Conservation (phyloP, 345 rosid species). For the Citrus glauca region DNA sequence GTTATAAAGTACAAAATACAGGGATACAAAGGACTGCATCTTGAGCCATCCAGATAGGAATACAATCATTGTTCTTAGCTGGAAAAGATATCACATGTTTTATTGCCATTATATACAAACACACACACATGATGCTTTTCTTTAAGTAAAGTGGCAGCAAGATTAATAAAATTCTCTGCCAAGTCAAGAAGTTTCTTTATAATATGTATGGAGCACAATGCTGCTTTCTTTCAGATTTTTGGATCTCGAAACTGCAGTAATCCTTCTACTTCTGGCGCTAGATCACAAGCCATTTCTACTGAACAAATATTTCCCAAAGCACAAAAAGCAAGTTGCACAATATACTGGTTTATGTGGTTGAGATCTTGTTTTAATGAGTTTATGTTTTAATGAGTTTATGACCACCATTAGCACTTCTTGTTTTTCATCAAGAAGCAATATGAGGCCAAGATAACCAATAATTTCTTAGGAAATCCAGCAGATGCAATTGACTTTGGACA, state of each 20-base stretch:
- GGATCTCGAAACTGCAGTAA: slow-evolving; percentile 96
- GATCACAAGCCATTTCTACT: slow-evolving; percentile 99
- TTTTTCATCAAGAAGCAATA: slow-evolving; percentile 98
- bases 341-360: slow-evolving; percentile 89
- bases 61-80: no score
- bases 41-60: no score
- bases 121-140: slow-evolving; percentile 81
- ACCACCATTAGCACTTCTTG: slow-evolving; percentile 99
- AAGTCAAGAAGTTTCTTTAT: slow-evolving; percentile 94
- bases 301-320: slow-evolving; percentile 99
- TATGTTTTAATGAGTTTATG: slow-evolving; percentile 93
- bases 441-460: slow-evolving; percentile 93
- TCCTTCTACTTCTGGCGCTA: slow-evolving; percentile 98
- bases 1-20: no score
- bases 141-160: slow-evolving; percentile 79
- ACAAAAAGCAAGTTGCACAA: slow-evolving; percentile 97
- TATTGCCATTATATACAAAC: no score
- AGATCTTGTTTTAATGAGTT: slow-evolving; percentile 98
- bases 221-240: slow-evolving; percentile 95
- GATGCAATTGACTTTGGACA: slow-evolving; percentile 92
- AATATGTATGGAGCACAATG: slow-evolving; percentile 89
- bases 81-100: no score
- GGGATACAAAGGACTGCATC: no score
- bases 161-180: slow-evolving; percentile 91
- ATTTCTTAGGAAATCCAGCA: slow-evolving; percentile 95